Percentiles rank a stretch among this genome's conserved stretches.
Evolutionary conservation across 495 filamentous ascomycete species (phyloP).

Genomic region (Cudoniella acicularis): DNA sequence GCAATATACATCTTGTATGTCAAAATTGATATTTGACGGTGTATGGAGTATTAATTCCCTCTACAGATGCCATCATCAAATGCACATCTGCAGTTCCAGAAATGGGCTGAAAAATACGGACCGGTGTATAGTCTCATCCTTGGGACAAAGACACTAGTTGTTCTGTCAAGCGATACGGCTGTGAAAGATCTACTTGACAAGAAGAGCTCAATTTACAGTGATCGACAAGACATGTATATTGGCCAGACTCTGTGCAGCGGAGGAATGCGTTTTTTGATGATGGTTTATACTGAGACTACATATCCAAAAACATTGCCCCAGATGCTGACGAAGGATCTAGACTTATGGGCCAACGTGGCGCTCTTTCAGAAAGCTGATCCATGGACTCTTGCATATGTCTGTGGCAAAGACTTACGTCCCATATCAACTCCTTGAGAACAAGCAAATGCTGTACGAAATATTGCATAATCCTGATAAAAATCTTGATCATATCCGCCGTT

Average conservation of each 20-base stretch:
- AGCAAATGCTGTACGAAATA: conserved; percentile 33
- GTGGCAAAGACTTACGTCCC: conserved; percentile 14
- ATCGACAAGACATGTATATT: no score
- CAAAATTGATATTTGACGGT: no score
- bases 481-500: conserved; percentile 32
- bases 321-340: conserved; percentile 35
- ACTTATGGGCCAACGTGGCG: conserved; percentile 32
- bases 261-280: no score
- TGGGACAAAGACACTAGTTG: conserved; percentile 21
- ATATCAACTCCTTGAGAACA: conserved; percentile 33
- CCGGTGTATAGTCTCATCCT: conserved; percentile 28
- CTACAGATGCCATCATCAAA: no score
- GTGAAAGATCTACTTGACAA: conserved; percentile 33
- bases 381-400: conserved; percentile 22
- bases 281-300: no score
- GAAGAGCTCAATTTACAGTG: conserved; percentile 27
- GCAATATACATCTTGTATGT: no score
- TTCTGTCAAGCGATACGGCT: conserved; percentile 25
- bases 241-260: no score
- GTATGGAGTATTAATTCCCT: no score
- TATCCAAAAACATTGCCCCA: no score
- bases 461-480: conserved; percentile 23
- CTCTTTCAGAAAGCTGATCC: conserved; percentile 34
- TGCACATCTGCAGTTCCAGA: no score
- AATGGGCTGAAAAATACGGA: conserved; percentile 24